Percentiles rank a stretch among this genome's conserved stretches.
phyloP scores from a whole-genome alignment of 768 basidiomycete species.

The Boletus subparvulus region DNA sequence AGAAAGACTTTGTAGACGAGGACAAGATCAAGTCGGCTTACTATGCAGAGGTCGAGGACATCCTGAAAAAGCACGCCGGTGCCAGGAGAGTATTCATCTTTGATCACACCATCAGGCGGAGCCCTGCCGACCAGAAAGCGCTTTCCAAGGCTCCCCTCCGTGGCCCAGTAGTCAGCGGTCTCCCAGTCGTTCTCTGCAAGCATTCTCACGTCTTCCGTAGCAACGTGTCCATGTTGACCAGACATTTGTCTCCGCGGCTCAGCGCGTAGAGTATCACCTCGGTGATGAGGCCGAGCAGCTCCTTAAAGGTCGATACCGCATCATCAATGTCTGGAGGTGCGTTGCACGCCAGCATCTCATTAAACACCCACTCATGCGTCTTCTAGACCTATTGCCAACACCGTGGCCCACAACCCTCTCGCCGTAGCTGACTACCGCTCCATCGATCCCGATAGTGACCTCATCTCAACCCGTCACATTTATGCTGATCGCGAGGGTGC shows the following conservation, averaged over 20 bases:
- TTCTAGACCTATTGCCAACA: slow-evolving; percentile 36
- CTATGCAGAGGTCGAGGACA: slow-evolving; percentile 42
- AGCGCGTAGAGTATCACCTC: slow-evolving; percentile 40
- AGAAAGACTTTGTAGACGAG: slow-evolving; percentile 42
- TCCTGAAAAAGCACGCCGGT: slow-evolving; percentile 40
- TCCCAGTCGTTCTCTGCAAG: not conserved
- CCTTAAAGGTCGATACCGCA: slow-evolving; percentile 40
- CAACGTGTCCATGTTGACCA: slow-evolving; percentile 47
- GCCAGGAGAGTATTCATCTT: slow-evolving; percentile 44
- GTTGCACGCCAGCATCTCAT: not conserved
- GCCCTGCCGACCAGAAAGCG: not conserved
- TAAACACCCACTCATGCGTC: not conserved
- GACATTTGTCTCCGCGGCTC: slow-evolving; percentile 36
- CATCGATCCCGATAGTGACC: slow-evolving; percentile 37
- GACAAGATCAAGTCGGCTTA: slow-evolving; percentile 38
- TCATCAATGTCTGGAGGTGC: slow-evolving; percentile 48
- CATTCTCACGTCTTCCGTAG: slow-evolving; percentile 16
- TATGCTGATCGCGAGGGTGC: slow-evolving; percentile 36
- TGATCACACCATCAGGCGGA: slow-evolving; percentile 45
- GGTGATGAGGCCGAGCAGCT: slow-evolving; percentile 42
- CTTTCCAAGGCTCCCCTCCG: slow-evolving; percentile 11
- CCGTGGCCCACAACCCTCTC: slow-evolving; percentile 42
- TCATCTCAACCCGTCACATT: slow-evolving; percentile 38
- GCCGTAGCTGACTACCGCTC: slow-evolving; percentile 42
- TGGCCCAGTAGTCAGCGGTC: slow-evolving; percentile 35